Evolutionary conservation across 257 asterid genomes (phyloP), one percentile per base, ranked within the genome.

Genomic region (Lycium barbarum): DNA sequence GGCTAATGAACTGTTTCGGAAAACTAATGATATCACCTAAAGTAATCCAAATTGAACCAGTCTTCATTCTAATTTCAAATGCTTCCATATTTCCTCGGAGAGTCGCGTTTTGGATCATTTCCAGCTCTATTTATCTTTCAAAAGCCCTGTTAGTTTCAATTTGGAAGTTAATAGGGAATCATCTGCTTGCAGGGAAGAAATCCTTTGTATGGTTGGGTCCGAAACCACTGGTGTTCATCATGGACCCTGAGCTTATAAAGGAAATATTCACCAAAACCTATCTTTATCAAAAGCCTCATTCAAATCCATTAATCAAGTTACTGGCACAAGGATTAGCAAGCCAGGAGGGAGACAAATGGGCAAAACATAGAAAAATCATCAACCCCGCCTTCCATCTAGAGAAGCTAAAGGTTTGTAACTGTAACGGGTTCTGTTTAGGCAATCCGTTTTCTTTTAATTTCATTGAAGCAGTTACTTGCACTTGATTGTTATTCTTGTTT

Each of bases 121-220:
- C 33, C 68, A n/a, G 36, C 36, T 61, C 6, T 3, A 11, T 62
- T 62, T 62, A 62, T 62, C 38, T 20, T 20, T 58, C 65, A 5
- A 17, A 62, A 8, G 14, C 38, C 7, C 70, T 62, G 15, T 22
- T 62, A 20, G 36, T 43, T 71, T 9, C 36, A 20, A 8, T 71
- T 43, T 43, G n/a, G n/a, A 65, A 65, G 72, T 65, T 65, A 65
- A 65, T 6, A 11, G 18, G 70, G 45, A 15, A 66, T 66, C n/a
- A 66, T 33, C 45, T 66, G 45, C 15, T 33, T 13, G 15, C 73
- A 33, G 73, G 73, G n/a, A 66, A 66, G 45, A 66, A 66, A 66
- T 26, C 73, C 3, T 66, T 66, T 66, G 26, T 66, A 66, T 66
- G 73, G 47, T 33, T 66, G 73, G 47, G 73, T 33, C 45, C 73